Base-by-base conservation (phyloP, 2,329 filamentous ascomycete species). In the Lecanicillium sp. region DNA sequence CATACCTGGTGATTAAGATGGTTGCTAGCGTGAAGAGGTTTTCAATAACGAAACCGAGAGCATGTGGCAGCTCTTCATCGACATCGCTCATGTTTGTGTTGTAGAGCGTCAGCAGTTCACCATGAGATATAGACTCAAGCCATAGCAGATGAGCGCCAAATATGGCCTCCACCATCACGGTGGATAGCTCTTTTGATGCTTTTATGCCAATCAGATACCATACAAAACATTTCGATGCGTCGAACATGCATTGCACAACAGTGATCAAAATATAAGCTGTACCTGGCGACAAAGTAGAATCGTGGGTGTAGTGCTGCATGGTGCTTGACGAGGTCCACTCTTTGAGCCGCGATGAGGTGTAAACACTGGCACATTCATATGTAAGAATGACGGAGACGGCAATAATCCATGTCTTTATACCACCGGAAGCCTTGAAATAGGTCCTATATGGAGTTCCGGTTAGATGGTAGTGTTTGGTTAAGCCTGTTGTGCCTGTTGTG, bases 401-500 rank as follows among this genome's bases (percentile, higher is more conserved):
- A 5, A 81, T 68, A 5, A 62, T 64, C 9, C 81, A 82, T 38
- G 82, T 71, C 28, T 73, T 75, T 1, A 87, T 68, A 40, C 81
- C 70, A 3, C 85, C 75, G 6, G 22, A 25, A 11, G 22, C 22
- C 11, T 25, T 25, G 22, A 25, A 25, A 25, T 25, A 25, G 22
- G 22, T 25, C 22, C 6, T 25, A 25, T 25, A 25, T 25, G 22
- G 7, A 25, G 22, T 11, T 25, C 7, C 22, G 22, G 22, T 25
- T 25, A 11, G 22, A 6, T 25, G 22, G 22, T 25, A 7, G 6
- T 25, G 6, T 25, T 25, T 25, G 7, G 7, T 25, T 25, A 25
- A 6, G 6, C 6, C 22, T 11, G 6, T 11, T 11, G 6, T 25
- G 22, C 7, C 22, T 7, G 22, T 11, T 6, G 11, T 25, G 22